Evolutionary conservation across 768 basidiomycete species (phyloP), one percentile per base, ranked within the genome.

Genomic region (Hygrophoropsis aurantiaca): DNA sequence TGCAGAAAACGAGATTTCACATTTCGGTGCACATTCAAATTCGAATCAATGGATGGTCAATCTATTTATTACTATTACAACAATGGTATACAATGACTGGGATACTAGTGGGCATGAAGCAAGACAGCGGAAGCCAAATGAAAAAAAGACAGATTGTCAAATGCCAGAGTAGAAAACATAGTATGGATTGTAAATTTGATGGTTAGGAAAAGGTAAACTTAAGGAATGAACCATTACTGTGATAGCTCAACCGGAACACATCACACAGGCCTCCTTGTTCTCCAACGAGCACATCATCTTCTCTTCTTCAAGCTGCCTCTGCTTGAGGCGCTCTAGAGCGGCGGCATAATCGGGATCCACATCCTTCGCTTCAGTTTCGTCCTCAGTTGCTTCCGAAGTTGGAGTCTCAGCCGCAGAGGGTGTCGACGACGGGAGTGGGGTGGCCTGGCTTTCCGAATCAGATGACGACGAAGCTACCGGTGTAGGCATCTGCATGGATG

Each of bases 231-330:
- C 6, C 27, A 30, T 30, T 30, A 13, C 27, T 6, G 13, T 30
- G 27, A 30, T 30, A 30, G 6, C 23, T 80, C 65, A 90, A 45
- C 85, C 87, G 50, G 89, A 91, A 71, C 90, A 93, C 90, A 94
- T 94, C 64, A 93, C 58, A 61, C 92, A 95, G 1, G 88, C 90
- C 45, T 95, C 93, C 75, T 94, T 94, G 70, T 95, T 95, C 66
- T 94, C 92, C 40, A 95, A 57, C 52, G 89, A 90, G 61, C 94
- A 95, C 62, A 79, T 67, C 47, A 94, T 65, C 69, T 86, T 85
- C 5, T 84, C 94, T 49, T 89, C 85, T 65, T 89, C 94, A 3
- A 82, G 68, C 69, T 92, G 85, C 15, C 86, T 79, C 42, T 85
- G 81, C 54, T 78, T 77, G 59, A 84, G 82, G 40, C 86, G 72